Conservation (phyloP, 129 eudicot genomes). For the Silybum marianum region DNA sequence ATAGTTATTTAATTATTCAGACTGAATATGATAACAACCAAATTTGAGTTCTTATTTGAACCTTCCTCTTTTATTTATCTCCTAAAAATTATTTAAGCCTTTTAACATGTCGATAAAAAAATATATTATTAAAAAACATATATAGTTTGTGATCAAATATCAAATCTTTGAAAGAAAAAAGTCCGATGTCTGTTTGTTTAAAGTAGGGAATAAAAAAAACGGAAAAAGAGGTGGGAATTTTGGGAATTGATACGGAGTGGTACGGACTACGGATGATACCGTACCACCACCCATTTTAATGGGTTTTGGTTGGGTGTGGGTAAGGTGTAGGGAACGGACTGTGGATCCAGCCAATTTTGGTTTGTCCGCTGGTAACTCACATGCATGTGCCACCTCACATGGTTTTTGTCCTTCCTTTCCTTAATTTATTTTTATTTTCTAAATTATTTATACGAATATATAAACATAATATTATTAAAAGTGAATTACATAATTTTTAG, state of each 20-base stretch:
- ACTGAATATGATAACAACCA: no score
- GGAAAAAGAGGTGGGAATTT: not conserved
- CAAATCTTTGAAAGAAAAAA: not conserved
- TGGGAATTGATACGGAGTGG: slow-evolving; percentile 33
- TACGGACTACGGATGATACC: slow-evolving; percentile 43
- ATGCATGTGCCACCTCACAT: slow-evolving; percentile 43
- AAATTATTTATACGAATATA: not conserved
- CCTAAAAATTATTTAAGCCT: no score
- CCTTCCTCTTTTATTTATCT: no score
- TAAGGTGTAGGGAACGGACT: slow-evolving; percentile 24
- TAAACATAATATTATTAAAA: not conserved
- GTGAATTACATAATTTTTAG: no score
- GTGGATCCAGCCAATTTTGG: slow-evolving; percentile 17
- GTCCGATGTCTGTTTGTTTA: not conserved
- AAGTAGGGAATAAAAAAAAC: not conserved
- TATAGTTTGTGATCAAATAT: not conserved
- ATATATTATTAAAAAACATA: no score
- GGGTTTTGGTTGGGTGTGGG: slow-evolving; percentile 20
- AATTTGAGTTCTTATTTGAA: no score
- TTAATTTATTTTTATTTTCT: not conserved
- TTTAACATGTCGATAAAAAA: no score
- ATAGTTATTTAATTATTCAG: no score
- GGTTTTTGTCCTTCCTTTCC: slow-evolving; percentile 11
- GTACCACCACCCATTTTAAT: slow-evolving; percentile 21
- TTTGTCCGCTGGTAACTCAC: slow-evolving; percentile 31